Conservation (phyloP, 352 stramenopile genomes). For the Globisporangium spiculum region DNA sequence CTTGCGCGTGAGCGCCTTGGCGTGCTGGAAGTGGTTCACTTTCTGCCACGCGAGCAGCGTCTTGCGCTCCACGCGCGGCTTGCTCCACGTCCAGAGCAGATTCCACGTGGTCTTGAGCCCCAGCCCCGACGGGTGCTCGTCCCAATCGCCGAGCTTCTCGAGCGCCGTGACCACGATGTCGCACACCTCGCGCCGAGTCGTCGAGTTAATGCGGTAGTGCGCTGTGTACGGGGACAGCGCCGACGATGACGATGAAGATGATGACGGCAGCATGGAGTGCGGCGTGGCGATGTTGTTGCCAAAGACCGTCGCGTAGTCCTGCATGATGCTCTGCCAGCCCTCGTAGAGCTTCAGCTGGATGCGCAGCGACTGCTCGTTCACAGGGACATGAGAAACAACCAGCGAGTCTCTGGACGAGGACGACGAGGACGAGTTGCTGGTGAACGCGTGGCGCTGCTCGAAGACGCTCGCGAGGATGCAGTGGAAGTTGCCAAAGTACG, state of each 20-base stretch:
- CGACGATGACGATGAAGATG: slow-evolving; percentile 26
- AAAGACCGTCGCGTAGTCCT: slow-evolving; percentile 85
- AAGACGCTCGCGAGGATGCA: slow-evolving; percentile 75
- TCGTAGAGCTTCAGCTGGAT: slow-evolving; percentile 81
- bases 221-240: slow-evolving; percentile 39
- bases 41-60: slow-evolving; percentile 91
- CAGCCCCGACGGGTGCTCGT: slow-evolving; percentile 71
- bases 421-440: not conserved
- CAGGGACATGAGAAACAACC: not conserved
- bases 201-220: slow-evolving; percentile 84
- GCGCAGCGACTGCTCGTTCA: slow-evolving; percentile 48
- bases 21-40: slow-evolving; percentile 93
- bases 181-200: slow-evolving; percentile 68
- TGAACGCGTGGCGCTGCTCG: slow-evolving; percentile 38
- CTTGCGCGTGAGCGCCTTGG: slow-evolving; percentile 90
- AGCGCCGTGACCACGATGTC: slow-evolving; percentile 78
- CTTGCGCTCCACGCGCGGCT: slow-evolving; percentile 76
- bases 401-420: slow-evolving; percentile 18
- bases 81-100: slow-evolving; percentile 90
- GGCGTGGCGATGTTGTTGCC: slow-evolving; percentile 33
- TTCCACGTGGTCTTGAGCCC: slow-evolving; percentile 91
- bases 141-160: slow-evolving; percentile 55
- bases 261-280: slow-evolving; percentile 29
- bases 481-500: slow-evolving; percentile 68
- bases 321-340: slow-evolving; percentile 82